Conservation (phyloP, 768 basidiomycete species). For the Pleurotus sapidus region DNA sequence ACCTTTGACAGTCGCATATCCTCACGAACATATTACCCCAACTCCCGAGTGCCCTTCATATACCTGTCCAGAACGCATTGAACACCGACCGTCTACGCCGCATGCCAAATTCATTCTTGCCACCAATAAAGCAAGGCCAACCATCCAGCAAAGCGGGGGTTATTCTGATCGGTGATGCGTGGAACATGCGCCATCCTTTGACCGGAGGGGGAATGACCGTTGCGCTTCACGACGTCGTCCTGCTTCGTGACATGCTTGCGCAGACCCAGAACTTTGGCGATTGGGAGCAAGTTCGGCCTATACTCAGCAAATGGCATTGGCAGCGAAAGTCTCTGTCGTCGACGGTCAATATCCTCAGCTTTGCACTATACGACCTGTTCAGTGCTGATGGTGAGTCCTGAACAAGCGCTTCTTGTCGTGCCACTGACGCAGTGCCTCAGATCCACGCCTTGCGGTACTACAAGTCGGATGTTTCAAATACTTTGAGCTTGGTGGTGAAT, state of each 20-base stretch:
- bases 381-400: constrained; percentile 79
- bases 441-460: constrained; percentile 46
- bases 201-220: constrained; percentile 99
- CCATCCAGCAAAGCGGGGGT: constrained; percentile 59
- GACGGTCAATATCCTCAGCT: constrained; percentile 89
- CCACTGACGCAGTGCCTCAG: too few relatives aligned
- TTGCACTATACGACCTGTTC: constrained; percentile 94
- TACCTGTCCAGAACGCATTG: constrained; percentile 64
- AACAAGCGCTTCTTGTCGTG: too few relatives aligned
- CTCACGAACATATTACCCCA: constrained; percentile 71
- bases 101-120: constrained; percentile 96
- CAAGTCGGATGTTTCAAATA: constrained; percentile 94
- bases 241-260: constrained; percentile 62
- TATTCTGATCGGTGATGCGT: constrained; percentile 89
- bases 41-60: constrained; percentile 71
- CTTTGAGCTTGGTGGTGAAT: constrained; percentile 91
- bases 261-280: constrained; percentile 40
- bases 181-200: constrained; percentile 99
- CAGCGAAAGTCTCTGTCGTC: constrained; percentile 75
- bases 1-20: constrained; percentile 57
- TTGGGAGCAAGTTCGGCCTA: constrained; percentile 47
- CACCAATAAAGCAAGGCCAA: constrained; percentile 66
- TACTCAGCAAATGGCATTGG: constrained; percentile 82
- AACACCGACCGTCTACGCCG: constrained; percentile 77
- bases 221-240: constrained; percentile 81